phyloP scores from a whole-genome alignment of 2,329 filamentous ascomycete species.

The Rosellinia necatrix region DNA sequence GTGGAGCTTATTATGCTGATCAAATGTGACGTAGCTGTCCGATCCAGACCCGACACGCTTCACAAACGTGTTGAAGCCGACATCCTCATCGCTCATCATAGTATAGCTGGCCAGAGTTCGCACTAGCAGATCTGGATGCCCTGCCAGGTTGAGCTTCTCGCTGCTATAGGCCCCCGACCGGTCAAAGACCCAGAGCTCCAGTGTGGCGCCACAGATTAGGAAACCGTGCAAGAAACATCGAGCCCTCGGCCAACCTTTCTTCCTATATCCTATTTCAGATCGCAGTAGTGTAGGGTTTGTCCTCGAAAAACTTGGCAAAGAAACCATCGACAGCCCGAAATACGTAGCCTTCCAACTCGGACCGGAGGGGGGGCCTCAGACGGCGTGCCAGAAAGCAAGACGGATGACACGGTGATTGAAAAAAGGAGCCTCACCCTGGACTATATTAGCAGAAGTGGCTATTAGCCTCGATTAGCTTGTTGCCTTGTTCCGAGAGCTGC shows the following conservation, averaged over 20 bases:
- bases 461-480: too few species aligned
- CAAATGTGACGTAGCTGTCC: background rate
- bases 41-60: background rate
- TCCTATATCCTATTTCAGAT: background rate
- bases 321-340: background rate
- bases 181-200: slow-evolving; percentile 3
- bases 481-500: too few species aligned
- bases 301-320: background rate
- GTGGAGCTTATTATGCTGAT: background rate
- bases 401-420: too few species aligned
- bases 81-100: background rate
- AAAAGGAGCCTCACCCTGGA: too few species aligned
- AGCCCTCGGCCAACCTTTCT: background rate
- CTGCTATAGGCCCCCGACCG: slow-evolving; percentile 2
- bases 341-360: background rate
- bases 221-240: background rate
- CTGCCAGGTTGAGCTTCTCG: background rate
- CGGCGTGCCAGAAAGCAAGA: background rate
- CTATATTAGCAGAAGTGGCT: too few species aligned
- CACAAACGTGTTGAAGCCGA: background rate
- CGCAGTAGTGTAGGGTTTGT: background rate
- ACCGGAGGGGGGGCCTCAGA: background rate
- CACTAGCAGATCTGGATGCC: background rate
- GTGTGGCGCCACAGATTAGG: background rate
- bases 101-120: background rate